A percentile compares a stretch with the other conserved stretches of the same genome.
Conservation (phyloP, 2,329 filamentous ascomycete genomes). For the Colletotrichum eremochloae region DNA sequence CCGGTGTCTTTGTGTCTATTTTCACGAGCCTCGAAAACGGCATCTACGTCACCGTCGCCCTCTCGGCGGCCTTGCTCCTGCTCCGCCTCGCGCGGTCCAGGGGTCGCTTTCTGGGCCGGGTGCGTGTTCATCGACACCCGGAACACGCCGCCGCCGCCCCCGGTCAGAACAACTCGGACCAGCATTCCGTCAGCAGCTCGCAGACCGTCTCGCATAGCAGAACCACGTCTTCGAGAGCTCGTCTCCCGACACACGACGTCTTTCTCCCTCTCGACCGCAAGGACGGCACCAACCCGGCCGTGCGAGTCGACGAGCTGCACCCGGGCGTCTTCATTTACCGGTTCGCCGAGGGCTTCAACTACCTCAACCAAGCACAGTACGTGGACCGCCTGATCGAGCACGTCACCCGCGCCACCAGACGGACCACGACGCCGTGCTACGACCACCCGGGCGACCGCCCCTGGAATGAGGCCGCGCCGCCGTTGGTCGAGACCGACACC, state of each 20-base stretch:
- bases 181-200: slow-evolving; percentile 19
- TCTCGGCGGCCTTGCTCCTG: slow-evolving; percentile 59
- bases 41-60: slow-evolving; percentile 62
- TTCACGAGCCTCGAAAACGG: slow-evolving; percentile 64
- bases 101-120: slow-evolving; percentile 60
- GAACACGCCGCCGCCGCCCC: slow-evolving; percentile 41
- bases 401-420: slow-evolving; percentile 57
- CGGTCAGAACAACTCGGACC: slow-evolving; percentile 2
- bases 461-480: slow-evolving; percentile 65
- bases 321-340: slow-evolving; percentile 69
- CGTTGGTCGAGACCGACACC: background rate
- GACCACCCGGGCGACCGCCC: slow-evolving; percentile 55
- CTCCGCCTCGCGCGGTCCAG: slow-evolving; percentile 60
- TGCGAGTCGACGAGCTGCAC: slow-evolving; percentile 61
- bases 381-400: slow-evolving; percentile 62
- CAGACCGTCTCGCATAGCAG: slow-evolving; percentile 34
- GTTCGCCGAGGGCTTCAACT: slow-evolving; percentile 69
- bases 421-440: slow-evolving; percentile 45
- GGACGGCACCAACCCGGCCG: slow-evolving; percentile 65
- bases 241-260: slow-evolving; percentile 45
- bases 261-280: slow-evolving; percentile 63
- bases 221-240: background rate
- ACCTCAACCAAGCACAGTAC: slow-evolving; percentile 65
- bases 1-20: slow-evolving; percentile 72
- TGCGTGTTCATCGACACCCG: slow-evolving; percentile 42